Base-by-base conservation (phyloP, 345 rosid species). In the Gossypium australe region DNA sequence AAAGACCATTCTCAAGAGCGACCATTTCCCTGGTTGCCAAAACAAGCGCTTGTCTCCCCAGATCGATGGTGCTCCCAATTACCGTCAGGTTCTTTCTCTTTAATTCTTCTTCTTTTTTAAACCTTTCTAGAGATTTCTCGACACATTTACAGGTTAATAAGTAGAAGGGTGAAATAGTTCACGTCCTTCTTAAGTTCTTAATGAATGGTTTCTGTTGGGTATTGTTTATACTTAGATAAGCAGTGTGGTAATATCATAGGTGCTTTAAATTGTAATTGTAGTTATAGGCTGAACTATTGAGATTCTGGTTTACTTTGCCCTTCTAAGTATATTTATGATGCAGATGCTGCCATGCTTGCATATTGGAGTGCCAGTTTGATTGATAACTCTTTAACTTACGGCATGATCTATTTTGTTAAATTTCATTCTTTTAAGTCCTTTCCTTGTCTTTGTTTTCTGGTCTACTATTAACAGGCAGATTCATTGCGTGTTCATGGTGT, bases 21-120 rank as follows among this genome's bases (percentile, higher is more conserved):
- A 94, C 84, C 98, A 94, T 77, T 94, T 94, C 78, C 98, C 98
- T n/a, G 97, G 98, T n/a, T 94, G 98, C 75, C 98, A 92, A 59
- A 94, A 94, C 73, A 94, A 91, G 76, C 97, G 98, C 24, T 80
- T 94, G 82, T 78, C 89, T 65, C 95, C 97, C 48, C 90, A 88
- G 75, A 94, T 94, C 86, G 97, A 94, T 48, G 98, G 98, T 71
- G 98, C 98, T 82, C 97, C 98, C 17, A 94, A 94, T 85, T 94
- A 91, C 77, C 97, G 98, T 62, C 98, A 91, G 98, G 98, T 94
- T 51, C 38, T 52, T 66, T 25, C 43, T 44, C 71, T 49, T 73
- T 34, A 34, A 34, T 34, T 34, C 7, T 34, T 34, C 41, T 34
- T 52, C 7, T 14, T 55, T 22, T 66, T 22, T 7, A 56, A 56